These are phyloP conservation scores for Zygosaccharomyces bailii DNA, from an alignment of 805 yeast species.

Conservation along the genomic window DNA sequence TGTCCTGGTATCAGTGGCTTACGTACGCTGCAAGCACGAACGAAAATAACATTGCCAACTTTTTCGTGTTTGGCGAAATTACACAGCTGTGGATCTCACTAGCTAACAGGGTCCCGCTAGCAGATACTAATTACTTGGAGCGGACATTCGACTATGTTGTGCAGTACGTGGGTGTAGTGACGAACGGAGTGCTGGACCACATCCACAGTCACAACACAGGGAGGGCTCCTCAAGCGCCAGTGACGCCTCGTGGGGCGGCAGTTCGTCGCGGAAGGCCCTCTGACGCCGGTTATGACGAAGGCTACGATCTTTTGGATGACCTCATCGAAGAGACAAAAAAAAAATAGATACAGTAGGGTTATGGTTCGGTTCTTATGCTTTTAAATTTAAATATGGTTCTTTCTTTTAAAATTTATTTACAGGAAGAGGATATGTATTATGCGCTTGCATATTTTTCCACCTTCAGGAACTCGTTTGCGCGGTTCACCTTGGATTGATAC, in stretches of 20 bases:
- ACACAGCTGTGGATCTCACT: conserved; percentile 16
- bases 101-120: conserved; percentile 11
- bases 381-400: background rate
- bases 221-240: background rate
- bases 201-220: conserved; percentile 3
- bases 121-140: conserved; percentile 14
- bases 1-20: conserved; percentile 18
- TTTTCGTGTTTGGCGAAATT: conserved; percentile 17
- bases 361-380: background rate
- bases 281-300: conserved; percentile 11
- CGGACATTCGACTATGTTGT: conserved; percentile 9
- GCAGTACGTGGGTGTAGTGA: conserved; percentile 6
- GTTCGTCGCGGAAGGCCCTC: background rate
- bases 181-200: conserved; percentile 1
- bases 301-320: conserved; percentile 24
- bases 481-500: conserved; percentile 14
- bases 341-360: conserved; percentile 5
- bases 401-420: background rate
- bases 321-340: conserved; percentile 16
- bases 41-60: conserved; percentile 12
- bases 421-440: background rate
- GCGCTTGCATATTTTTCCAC: conserved; percentile 14
- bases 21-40: conserved; percentile 14
- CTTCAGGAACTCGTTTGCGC: conserved; percentile 17
- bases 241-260: background rate